A percentile compares a stretch with the other conserved stretches of the same genome.
phyloP scores from a whole-genome alignment of 306 rosid genomes.

The Crotalaria pallida region DNA sequence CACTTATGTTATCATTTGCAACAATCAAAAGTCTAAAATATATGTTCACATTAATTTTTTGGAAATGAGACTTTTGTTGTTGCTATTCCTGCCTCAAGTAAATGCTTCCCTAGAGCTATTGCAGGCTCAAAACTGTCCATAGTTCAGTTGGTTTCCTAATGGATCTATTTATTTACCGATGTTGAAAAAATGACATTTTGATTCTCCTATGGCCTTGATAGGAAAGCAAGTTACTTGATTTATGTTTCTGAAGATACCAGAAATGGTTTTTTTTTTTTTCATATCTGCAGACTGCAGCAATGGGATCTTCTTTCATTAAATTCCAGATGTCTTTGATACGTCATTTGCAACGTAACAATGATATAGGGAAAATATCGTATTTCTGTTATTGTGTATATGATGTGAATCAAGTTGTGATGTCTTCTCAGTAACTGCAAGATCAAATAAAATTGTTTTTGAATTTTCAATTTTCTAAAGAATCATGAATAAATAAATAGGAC shows the following conservation, averaged over 20 bases:
- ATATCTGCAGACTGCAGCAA: background rate
- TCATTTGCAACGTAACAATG: background rate
- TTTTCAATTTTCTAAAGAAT: background rate
- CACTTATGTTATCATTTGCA: background rate
- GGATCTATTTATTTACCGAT: background rate
- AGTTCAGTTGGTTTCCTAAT: background rate
- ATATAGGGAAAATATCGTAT: background rate
- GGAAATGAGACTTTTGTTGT: constrained; percentile 3
- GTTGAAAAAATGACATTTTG: background rate
- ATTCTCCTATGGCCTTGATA: background rate
- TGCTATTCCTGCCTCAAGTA: background rate
- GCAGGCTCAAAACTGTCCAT: background rate
- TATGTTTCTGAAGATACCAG: background rate
- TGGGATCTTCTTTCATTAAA: background rate
- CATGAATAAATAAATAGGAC: background rate
- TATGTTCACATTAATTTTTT: background rate
- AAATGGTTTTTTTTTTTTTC: background rate
- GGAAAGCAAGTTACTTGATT: background rate
- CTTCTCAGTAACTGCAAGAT: background rate
- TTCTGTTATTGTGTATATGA: background rate
- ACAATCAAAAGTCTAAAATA: background rate
- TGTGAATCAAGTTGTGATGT: background rate
- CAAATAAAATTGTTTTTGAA: background rate
- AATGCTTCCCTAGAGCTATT: constrained; percentile 1
- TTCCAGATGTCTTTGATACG: background rate